These are phyloP conservation scores for Micromonas commoda DNA, from an alignment of 139 green algal species.

Conservation along the genomic window DNA sequence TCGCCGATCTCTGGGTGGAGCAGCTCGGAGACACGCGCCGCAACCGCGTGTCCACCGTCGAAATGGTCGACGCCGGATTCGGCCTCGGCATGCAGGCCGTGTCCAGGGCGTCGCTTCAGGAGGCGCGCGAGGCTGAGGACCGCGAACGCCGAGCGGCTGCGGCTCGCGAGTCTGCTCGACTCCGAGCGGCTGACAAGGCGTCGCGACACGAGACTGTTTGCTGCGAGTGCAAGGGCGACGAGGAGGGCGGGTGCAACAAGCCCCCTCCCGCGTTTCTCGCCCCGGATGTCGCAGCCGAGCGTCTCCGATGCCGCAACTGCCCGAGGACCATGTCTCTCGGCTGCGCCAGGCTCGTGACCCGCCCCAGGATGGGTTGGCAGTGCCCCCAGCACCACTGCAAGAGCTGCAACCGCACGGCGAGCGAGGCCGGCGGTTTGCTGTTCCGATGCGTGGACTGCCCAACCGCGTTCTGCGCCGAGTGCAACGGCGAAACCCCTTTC, in stretches of 20 bases:
- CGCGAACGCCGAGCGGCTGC: not conserved
- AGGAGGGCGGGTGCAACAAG: not conserved
- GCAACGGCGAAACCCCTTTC: not conserved
- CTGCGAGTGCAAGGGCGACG: not conserved
- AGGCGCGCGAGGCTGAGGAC: not conserved
- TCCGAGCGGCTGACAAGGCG: not conserved
- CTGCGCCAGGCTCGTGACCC: not conserved
- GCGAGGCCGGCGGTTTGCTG: constrained; percentile 2
- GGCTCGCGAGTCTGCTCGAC: not conserved
- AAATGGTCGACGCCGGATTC: not conserved
- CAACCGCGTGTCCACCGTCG: not conserved
- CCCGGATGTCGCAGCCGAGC: not conserved
- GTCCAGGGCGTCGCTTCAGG: not conserved
- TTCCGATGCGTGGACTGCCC: constrained; percentile 18
- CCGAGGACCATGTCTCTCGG: not conserved
- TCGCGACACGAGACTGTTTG: not conserved
- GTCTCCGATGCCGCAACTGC: not conserved
- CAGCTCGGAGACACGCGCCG: not conserved
- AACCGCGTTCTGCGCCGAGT: not conserved
- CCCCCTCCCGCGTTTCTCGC: not conserved
- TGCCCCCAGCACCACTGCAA: constrained; percentile 20
- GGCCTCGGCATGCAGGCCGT: constrained; percentile 2
- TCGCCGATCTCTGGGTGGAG: constrained; percentile 3
- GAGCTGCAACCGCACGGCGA: not conserved
- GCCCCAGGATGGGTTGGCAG: not conserved